A percentile compares a stretch with the other conserved stretches of the same genome.
phyloP scores from a whole-genome alignment of 352 stramenopile genomes.

The Globisporangium mamillatum region DNA sequence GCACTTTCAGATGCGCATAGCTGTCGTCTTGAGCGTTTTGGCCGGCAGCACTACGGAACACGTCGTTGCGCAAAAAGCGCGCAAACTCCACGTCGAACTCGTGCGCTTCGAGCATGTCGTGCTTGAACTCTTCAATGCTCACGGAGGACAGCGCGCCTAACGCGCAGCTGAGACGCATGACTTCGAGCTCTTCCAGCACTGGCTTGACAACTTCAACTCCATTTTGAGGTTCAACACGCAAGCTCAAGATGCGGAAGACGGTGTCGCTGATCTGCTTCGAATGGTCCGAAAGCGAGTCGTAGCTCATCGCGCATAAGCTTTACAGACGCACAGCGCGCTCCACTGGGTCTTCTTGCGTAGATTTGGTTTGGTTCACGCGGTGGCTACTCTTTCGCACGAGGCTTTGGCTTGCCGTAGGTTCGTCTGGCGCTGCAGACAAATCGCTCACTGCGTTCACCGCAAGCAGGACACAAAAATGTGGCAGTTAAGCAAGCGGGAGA shows the following conservation, averaged over 20 bases:
- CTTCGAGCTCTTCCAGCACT: constrained; percentile 56
- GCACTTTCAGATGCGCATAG: constrained; percentile 25
- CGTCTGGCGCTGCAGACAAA: no score
- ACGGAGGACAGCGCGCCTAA: constrained; percentile 45
- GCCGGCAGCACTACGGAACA: constrained; percentile 26
- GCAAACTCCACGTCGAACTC: constrained; percentile 65
- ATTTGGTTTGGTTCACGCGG: not conserved
- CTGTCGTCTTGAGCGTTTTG: not conserved
- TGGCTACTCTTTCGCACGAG: not conserved
- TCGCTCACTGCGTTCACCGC: no score
- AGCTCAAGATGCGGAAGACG: constrained; percentile 55
- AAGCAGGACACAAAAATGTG: no score
- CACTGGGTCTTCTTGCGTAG: no score
- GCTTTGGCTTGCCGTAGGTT: no score
- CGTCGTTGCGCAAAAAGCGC: constrained; percentile 48
- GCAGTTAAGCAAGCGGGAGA: no score
- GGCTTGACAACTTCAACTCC: constrained; percentile 65
- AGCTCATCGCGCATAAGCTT: not conserved
- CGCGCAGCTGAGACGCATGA: constrained; percentile 54
- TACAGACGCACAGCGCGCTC: not conserved
- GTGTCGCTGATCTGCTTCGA: constrained; percentile 9
- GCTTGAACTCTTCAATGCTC: constrained; percentile 41
- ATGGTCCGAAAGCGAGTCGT: not conserved
- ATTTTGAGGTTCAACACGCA: constrained; percentile 53
- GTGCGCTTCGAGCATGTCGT: constrained; percentile 40